These are phyloP conservation scores for Coelastrella sp. DNA, from an alignment of 139 green algal genomes.

Conservation along the genomic window DNA sequence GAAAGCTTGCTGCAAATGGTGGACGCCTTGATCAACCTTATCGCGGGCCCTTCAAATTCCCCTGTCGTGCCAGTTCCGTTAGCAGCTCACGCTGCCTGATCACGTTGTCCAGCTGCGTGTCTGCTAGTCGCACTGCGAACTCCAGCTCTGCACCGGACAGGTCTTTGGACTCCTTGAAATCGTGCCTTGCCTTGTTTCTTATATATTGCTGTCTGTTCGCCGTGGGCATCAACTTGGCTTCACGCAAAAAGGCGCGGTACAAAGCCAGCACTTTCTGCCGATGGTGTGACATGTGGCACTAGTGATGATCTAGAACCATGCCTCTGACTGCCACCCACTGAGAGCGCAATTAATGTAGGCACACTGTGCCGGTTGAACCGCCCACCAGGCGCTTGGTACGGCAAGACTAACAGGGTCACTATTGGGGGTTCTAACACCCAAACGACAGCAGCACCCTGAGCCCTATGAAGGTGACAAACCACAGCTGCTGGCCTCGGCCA, in stretches of 20 bases:
- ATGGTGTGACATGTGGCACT: not conserved
- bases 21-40: not conserved
- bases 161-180: not conserved
- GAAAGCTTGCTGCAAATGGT: too few relatives aligned
- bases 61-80: not conserved
- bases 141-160: not conserved
- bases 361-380: too few relatives aligned
- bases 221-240: conserved; percentile 30
- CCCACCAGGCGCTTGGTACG: too few relatives aligned
- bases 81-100: conserved; percentile 18
- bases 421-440: not conserved
- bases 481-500: too few relatives aligned
- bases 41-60: conserved; percentile 28
- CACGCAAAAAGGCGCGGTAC: conserved; percentile 8
- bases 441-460: not conserved
- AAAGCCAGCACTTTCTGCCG: conserved; percentile 3
- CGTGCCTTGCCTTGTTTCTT: not conserved
- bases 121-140: conserved; percentile 12
- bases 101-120: conserved; percentile 42
- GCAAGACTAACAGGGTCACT: too few relatives aligned
- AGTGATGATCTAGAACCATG: too few relatives aligned
- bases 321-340: too few relatives aligned
- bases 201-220: conserved; percentile 4
- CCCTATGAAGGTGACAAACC: not conserved
- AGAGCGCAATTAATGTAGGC: too few relatives aligned